A percentile compares a stretch with the other conserved stretches of the same genome.
phyloP scores from a whole-genome alignment of 345 rosid genomes.

The Pseudoturritis turrita region DNA sequence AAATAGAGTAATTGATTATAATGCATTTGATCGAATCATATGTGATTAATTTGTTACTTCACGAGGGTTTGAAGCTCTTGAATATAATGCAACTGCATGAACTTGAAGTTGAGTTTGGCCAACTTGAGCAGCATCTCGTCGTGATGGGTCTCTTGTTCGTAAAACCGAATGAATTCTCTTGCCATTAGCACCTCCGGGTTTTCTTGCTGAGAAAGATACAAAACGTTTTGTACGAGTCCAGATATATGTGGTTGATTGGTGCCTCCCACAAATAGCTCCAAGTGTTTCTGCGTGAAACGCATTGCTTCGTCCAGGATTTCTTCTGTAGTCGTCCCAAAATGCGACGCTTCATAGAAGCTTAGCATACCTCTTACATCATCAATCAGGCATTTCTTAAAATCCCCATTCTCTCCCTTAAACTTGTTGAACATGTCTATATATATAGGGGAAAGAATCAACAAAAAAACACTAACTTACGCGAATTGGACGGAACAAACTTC shows the following conservation, averaged over 20 bases:
- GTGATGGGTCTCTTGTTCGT: neutral
- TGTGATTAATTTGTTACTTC: neutral
- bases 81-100: neutral
- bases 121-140: neutral
- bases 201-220: neutral
- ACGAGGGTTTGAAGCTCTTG: neutral
- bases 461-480: too few species aligned
- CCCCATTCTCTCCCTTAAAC: neutral
- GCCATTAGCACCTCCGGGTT: neutral
- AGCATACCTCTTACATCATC: constrained; percentile 8
- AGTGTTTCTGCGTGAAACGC: neutral
- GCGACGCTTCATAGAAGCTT: neutral
- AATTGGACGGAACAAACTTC: too few species aligned
- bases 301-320: neutral
- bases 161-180: neutral
- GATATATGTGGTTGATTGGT: neutral
- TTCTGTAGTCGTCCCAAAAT: neutral
- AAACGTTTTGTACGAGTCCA: neutral
- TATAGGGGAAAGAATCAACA: neutral
- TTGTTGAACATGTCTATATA: neutral
- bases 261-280: neutral
- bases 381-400: neutral
- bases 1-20: too few species aligned
- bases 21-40: too few species aligned
- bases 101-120: neutral